These are phyloP conservation scores for Coemansia sp. DNA, from an alignment of 192 early-diverging fungal genomes.

Conservation along the genomic window DNA sequence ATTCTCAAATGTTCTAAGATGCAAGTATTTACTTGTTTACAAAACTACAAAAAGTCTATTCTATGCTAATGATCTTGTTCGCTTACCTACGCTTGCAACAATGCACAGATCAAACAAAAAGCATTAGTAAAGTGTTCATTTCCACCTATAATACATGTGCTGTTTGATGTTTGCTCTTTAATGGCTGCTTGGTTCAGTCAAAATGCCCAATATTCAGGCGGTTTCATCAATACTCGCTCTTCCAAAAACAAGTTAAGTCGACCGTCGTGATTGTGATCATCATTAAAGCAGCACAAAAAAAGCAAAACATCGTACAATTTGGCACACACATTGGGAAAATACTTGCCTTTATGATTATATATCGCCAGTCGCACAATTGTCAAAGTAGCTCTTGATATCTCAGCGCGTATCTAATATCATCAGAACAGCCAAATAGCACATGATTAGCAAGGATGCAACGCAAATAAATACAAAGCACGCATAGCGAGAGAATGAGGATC, in stretches of 20 bases:
- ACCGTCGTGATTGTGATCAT: conserved; percentile 57
- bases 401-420: background rate
- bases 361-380: background rate
- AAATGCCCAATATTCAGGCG: conserved; percentile 48
- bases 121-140: background rate
- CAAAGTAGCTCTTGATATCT: too few relatives aligned
- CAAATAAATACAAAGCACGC: background rate
- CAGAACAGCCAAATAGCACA: background rate
- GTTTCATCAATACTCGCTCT: conserved; percentile 48
- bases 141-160: background rate
- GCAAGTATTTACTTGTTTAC: background rate
- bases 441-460: background rate
- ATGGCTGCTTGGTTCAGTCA: conserved; percentile 30
- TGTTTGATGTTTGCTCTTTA: background rate
- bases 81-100: background rate
- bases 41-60: background rate
- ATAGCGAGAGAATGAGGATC: conserved; percentile 9
- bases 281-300: conserved; percentile 21
- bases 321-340: background rate
- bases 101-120: background rate
- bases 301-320: background rate
- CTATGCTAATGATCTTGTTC: background rate
- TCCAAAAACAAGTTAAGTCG: conserved; percentile 53
- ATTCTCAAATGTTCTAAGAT: background rate
- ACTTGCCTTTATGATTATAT: conserved; percentile 20